Conservation (phyloP, 768 basidiomycete genomes). For the Paxillus ammoniavirescens region DNA sequence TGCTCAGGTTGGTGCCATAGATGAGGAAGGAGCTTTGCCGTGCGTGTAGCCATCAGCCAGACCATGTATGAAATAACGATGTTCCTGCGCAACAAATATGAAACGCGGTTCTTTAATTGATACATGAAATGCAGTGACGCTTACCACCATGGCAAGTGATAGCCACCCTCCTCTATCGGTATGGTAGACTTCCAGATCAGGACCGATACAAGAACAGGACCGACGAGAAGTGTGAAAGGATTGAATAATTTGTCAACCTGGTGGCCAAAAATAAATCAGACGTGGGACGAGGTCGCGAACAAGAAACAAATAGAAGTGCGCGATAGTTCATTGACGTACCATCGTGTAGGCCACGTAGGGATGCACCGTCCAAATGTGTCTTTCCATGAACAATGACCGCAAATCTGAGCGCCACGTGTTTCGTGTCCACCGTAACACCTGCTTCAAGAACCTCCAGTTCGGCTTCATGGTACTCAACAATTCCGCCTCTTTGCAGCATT, state of each 20-base stretch:
- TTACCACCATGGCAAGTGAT: constrained; percentile 81
- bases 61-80: constrained; percentile 64
- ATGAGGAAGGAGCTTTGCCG: constrained; percentile 79
- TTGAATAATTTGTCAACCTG: constrained; percentile 86
- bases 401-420: constrained; percentile 94
- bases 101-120: neutral
- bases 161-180: constrained; percentile 63
- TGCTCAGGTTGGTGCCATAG: constrained; percentile 75
- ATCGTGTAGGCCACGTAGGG: constrained; percentile 78
- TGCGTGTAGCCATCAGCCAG: constrained; percentile 69
- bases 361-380: constrained; percentile 84
- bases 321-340: constrained; percentile 41
- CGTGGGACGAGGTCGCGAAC: constrained; percentile 3
- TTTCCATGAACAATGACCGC: constrained; percentile 83
- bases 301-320: neutral
- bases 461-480: constrained; percentile 93
- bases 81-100: constrained; percentile 46
- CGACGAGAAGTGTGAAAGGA: constrained; percentile 82
- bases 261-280: neutral
- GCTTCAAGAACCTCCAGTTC: constrained; percentile 94
- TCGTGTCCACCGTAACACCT: constrained; percentile 89
- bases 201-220: constrained; percentile 74
- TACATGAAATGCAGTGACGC: constrained; percentile 22
- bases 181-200: constrained; percentile 80
- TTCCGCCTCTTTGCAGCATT: constrained; percentile 82